These are phyloP conservation scores for Tephrocybe sp. DNA, from an alignment of 768 basidiomycete species.

Conservation along the genomic window DNA sequence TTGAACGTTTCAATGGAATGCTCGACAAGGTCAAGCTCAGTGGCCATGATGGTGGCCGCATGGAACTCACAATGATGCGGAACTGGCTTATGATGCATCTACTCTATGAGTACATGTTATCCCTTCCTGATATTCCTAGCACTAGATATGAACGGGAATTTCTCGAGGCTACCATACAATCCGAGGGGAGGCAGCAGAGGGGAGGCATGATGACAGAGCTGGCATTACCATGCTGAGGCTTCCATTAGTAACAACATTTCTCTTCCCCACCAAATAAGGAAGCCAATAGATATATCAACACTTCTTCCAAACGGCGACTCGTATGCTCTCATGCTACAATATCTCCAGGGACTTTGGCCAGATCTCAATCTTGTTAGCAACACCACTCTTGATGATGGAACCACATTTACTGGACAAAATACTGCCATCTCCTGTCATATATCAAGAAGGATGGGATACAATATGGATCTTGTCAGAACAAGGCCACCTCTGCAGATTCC, in stretches of 20 bases:
- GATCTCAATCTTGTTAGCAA: background rate
- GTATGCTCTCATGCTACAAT: background rate
- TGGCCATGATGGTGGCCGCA: slow-evolving; percentile 15
- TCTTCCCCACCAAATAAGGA: slow-evolving; percentile 3
- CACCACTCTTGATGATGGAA: background rate
- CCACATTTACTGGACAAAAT: background rate
- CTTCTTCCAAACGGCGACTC: background rate
- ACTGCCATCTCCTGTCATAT: background rate
- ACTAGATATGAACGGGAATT: background rate
- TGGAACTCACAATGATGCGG: slow-evolving; percentile 11
- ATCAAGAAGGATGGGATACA: slow-evolving; percentile 5
- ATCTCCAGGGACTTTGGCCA: slow-evolving; percentile 2
- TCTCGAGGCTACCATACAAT: background rate
- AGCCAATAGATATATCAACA: background rate
- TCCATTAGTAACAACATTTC: slow-evolving; percentile 5
- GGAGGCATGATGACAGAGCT: slow-evolving; percentile 22
- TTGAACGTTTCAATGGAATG: slow-evolving; percentile 34
- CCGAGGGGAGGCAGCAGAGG: slow-evolving; percentile 12
- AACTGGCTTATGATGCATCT: background rate
- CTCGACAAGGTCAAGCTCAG: slow-evolving; percentile 31
- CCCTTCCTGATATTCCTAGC: background rate
- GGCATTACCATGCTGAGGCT: slow-evolving; percentile 19
- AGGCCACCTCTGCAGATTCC: background rate
- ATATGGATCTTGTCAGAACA: background rate
- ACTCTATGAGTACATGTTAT: background rate